phyloP scores from a whole-genome alignment of 495 filamentous ascomycete genomes.

The Parathielavia hyrcaniae region DNA sequence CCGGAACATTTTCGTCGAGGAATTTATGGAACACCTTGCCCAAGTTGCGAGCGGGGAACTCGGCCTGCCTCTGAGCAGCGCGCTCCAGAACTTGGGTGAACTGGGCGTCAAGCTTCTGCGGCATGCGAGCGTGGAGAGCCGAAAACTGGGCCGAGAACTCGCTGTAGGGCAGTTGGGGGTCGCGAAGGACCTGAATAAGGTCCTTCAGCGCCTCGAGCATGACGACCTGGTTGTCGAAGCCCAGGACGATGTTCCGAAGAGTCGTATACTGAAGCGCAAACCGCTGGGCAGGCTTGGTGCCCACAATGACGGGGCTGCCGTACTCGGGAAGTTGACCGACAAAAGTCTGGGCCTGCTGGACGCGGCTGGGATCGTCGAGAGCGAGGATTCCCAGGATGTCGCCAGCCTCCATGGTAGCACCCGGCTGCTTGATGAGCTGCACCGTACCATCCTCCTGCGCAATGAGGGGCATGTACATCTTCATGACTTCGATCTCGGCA shows the following conservation, averaged over 20 bases:
- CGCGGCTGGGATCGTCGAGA: conserved; percentile 89
- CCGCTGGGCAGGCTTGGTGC: conserved; percentile 85
- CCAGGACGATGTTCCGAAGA: conserved; percentile 81
- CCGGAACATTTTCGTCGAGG: conserved; percentile 75
- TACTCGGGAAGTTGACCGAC: conserved; percentile 83
- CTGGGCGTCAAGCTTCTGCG: conserved; percentile 76
- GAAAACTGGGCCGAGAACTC: conserved; percentile 95
- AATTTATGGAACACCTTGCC: conserved; percentile 78
- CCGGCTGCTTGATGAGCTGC: conserved; percentile 98
- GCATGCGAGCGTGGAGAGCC: conserved; percentile 92
- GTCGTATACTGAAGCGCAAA: conserved; percentile 72
- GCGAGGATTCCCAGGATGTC: conserved; percentile 98
- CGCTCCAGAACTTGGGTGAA: conserved; percentile 81
- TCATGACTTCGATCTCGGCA: conserved; percentile 99
- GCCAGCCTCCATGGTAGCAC: conserved; percentile 93
- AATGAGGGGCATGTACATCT: conserved; percentile 99
- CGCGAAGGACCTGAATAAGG: conserved; percentile 79
- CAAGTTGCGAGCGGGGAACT: conserved; percentile 90
- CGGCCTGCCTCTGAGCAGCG: conserved; percentile 63
- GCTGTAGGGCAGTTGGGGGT: conserved; percentile 87
- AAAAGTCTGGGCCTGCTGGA: conserved; percentile 98
- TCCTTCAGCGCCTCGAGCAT: conserved; percentile 86
- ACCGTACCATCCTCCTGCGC: conserved; percentile 97
- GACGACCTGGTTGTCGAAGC: conserved; percentile 96
- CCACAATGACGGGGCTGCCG: conserved; percentile 76